Conservation (phyloP, 2,329 filamentous ascomycete species). For the Ophiostoma sp. region DNA sequence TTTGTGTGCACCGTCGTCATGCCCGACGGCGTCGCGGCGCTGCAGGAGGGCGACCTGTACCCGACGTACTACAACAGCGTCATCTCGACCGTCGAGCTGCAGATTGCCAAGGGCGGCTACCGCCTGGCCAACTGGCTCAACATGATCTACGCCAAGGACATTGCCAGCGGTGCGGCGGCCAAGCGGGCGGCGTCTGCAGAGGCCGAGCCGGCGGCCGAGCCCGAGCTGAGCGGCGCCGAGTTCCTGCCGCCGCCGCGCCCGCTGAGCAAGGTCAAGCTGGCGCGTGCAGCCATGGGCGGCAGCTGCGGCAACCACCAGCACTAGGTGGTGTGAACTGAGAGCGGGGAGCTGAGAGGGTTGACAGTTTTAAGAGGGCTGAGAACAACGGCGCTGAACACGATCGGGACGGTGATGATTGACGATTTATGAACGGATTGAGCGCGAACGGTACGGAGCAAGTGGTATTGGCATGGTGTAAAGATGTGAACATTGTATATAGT, state of each 20-base stretch:
- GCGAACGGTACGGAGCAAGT: neutral
- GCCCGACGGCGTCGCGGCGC: conserved; percentile 35
- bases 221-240: conserved; percentile 19
- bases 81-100: conserved; percentile 38
- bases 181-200: neutral
- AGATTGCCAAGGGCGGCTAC: conserved; percentile 44
- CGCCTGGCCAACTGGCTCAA: conserved; percentile 25
- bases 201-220: neutral
- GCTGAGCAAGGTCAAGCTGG: conserved; percentile 20
- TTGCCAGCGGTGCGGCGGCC: neutral
- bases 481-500: conserved; percentile 6
- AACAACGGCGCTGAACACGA: neutral
- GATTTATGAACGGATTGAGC: neutral
- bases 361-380: neutral
- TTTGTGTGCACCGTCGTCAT: conserved; percentile 43
- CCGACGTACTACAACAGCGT: conserved; percentile 39
- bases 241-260: conserved; percentile 18
- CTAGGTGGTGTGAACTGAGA: neutral
- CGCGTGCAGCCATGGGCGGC: conserved; percentile 19
- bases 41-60: conserved; percentile 39
- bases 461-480: neutral
- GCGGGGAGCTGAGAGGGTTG: neutral
- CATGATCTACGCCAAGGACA: conserved; percentile 12
- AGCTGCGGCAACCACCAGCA: conserved; percentile 16
- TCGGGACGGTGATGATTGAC: neutral